Base-by-base conservation (phyloP, 192 early-diverging fungal species). In the Geranomyces michiganensis region DNA sequence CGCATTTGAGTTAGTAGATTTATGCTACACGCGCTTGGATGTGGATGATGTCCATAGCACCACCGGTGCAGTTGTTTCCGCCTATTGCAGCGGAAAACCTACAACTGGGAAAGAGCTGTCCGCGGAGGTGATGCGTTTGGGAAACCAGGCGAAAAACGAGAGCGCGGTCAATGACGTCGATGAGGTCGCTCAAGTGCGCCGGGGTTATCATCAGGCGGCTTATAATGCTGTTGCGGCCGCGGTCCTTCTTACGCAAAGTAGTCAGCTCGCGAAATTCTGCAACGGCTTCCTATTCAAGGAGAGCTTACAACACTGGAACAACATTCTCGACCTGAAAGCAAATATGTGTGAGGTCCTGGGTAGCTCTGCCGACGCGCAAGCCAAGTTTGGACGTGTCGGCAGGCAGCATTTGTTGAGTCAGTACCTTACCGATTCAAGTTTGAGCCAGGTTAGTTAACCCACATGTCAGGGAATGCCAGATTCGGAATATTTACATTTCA, bases 211-310 rank as follows among this genome's bases (percentile, higher is more conserved):
- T 51, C 87, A 83, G 24, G 74, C 84, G 1, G 87, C 88, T 0
- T 91, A 84, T 51, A 85, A 84, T 66, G 83, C 85, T 0, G 62
- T 84, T 12, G 81, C 84, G 0, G 74, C 87, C 26, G 80, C 78
- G 15, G 79, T 90, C n/a, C 26, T 82, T 27, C 76, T 81, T 62
- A 91, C 89, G 2, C 86, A 90, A 68, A 78, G 67, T 14, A 24
- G 51, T 43, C 26, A 69, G 30, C 41, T 64, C n/a, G 43, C 51
- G 26, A 66, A 62, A 0, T 84, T 86, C 41, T 89, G 82, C 71
- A 75, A 74, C 12, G 74, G 79, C 12, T 89, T 90, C 62, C 68
- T 90, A 13, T 90, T 92, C 75, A 71, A 75, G 10, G 89, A 90
- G 30, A 84, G 26, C 24, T 15, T 21, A 44, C 59, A 26, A 24